A percentile compares a stretch with the other conserved stretches of the same genome.
Conservation (phyloP, 202 grass and related monocot genomes). For the Carex sylvatica region DNA sequence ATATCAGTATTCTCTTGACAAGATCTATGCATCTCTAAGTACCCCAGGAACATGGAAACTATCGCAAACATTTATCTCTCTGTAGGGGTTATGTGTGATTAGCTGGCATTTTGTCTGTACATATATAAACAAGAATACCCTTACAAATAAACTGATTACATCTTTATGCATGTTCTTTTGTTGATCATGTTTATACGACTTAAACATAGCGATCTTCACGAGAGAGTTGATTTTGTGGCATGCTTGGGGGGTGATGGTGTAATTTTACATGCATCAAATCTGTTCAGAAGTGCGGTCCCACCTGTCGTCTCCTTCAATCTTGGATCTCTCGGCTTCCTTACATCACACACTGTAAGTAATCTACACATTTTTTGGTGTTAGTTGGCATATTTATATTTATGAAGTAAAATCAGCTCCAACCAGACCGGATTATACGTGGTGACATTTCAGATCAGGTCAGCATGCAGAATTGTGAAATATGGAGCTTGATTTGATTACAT, state of each 20-base stretch:
- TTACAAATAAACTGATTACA: conserved; percentile 24
- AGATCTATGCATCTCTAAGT: background rate
- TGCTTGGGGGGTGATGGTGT: conserved; percentile 98
- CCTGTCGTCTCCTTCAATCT: conserved; percentile 98
- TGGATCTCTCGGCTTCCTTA: conserved; percentile 96
- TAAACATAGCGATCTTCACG: conserved; percentile 78
- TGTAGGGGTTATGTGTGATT: background rate
- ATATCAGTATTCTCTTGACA: background rate
- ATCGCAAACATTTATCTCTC: background rate
- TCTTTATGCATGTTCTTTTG: background rate
- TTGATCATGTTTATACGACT: conserved; percentile 29
- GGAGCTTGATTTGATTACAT: background rate
- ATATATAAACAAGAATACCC: background rate
- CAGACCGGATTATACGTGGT: background rate
- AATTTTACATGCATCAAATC: conserved; percentile 93
- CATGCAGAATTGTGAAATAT: conserved; percentile 5
- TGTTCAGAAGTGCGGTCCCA: conserved; percentile 92
- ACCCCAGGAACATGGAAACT: conserved; percentile 18
- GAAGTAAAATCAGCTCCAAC: conserved; percentile 2
- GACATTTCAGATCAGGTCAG: background rate
- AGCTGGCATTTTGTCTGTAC: background rate
- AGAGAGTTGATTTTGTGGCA: conserved; percentile 97
- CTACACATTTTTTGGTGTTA: background rate
- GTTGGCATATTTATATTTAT: background rate
- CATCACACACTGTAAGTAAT: conserved; percentile 81